Percentiles rank a stretch among this genome's conserved stretches.
Evolutionary conservation across 306 rosid genomes (phyloP).

Genomic region (Prunus davidiana): DNA sequence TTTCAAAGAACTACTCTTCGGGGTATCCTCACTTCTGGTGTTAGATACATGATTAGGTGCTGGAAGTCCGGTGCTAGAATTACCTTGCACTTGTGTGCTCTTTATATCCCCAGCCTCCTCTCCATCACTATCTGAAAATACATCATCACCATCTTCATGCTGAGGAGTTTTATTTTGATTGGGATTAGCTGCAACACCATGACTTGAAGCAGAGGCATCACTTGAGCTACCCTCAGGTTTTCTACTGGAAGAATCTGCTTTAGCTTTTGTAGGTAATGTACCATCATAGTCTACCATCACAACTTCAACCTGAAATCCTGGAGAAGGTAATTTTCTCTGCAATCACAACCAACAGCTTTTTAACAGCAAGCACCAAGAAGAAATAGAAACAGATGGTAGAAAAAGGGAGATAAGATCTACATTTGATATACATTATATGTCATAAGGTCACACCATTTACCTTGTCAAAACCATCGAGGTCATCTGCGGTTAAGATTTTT

Average conservation of each 20-base stretch:
- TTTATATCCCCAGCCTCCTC: constrained; percentile 43
- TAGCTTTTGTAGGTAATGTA: constrained; percentile 39
- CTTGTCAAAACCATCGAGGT: constrained; percentile 92
- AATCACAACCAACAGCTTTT: constrained; percentile 18
- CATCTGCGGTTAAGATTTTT: constrained; percentile 42
- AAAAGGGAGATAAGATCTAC: background rate
- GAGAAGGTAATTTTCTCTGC: constrained; percentile 87
- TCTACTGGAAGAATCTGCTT: constrained; percentile 39
- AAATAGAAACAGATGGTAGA: constrained; percentile 6
- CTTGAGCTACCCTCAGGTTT: constrained; percentile 41
- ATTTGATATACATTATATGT: background rate
- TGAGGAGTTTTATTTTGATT: constrained; percentile 29
- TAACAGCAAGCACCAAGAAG: constrained; percentile 12
- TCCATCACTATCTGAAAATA: constrained; percentile 86
- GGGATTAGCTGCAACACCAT: constrained; percentile 33
- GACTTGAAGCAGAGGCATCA: constrained; percentile 24
- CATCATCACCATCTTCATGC: constrained; percentile 61
- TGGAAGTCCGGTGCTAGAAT: constrained; percentile 22
- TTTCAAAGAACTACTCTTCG: constrained; percentile 26
- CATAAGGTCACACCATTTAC: constrained; percentile 32
- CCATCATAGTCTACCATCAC: constrained; percentile 79
- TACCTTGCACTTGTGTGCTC: constrained; percentile 22
- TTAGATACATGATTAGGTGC: constrained; percentile 43
- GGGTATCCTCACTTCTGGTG: constrained; percentile 24
- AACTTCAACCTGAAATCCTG: constrained; percentile 81